Percentiles rank a stretch among this genome's conserved stretches.
These are phyloP conservation scores for Populus tomentosa DNA, from an alignment of 441 rosid species.

Conservation along the genomic window DNA sequence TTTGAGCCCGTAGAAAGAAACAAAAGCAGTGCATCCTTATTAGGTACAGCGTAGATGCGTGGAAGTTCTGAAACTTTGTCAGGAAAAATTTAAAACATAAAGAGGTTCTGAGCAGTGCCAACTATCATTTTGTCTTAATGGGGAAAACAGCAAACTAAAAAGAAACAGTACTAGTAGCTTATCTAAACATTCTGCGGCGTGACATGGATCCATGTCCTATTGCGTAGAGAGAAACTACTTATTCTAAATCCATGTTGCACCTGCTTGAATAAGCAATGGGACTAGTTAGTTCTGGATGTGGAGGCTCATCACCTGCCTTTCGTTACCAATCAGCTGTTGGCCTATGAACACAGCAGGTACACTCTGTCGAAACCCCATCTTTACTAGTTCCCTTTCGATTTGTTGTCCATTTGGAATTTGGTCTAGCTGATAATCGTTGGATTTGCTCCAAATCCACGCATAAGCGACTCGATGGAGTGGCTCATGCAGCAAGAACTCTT, in stretches of 20 bases:
- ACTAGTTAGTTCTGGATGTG: slow-evolving; percentile 59
- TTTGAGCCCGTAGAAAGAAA: too few relatives aligned
- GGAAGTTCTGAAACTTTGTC: neutral
- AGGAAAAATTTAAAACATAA: too few relatives aligned
- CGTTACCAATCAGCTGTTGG: slow-evolving; percentile 59
- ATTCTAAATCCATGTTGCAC: slow-evolving; percentile 28
- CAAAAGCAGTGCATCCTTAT: too few relatives aligned
- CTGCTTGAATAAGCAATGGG: slow-evolving; percentile 43
- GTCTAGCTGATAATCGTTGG: slow-evolving; percentile 62
- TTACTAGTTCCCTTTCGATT: slow-evolving; percentile 48
- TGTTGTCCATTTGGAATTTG: slow-evolving; percentile 47
- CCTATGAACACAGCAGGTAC: slow-evolving; percentile 79
- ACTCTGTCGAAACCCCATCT: slow-evolving; percentile 50
- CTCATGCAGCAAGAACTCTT: slow-evolving; percentile 71
- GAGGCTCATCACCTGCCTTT: slow-evolving; percentile 68
- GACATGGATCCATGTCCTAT: too few relatives aligned
- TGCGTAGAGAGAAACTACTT: too few relatives aligned
- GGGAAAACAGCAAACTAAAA: too few relatives aligned
- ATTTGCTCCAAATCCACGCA: slow-evolving; percentile 54
- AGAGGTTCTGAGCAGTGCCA: too few relatives aligned
- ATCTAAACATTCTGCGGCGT: too few relatives aligned
- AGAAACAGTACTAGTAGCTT: too few relatives aligned
- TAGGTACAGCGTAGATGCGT: too few relatives aligned
- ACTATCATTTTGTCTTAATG: too few relatives aligned
- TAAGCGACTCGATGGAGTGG: slow-evolving; percentile 53